A percentile compares a stretch with the other conserved stretches of the same genome.
phyloP scores from a whole-genome alignment of 2,329 filamentous ascomycete species.

The Colletotrichum sp. region DNA sequence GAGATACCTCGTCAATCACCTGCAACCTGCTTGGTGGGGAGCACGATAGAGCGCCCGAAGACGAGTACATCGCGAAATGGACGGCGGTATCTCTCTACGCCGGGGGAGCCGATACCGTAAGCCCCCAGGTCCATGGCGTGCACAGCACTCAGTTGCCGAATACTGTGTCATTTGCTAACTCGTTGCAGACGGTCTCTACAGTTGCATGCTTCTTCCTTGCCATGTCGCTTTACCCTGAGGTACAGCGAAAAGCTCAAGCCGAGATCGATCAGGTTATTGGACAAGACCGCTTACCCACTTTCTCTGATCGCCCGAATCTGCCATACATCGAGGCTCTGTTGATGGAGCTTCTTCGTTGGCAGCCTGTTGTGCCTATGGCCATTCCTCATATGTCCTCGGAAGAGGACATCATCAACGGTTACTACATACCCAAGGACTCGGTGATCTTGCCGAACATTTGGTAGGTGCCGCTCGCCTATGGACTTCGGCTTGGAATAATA shows the following conservation, averaged over 20 bases:
- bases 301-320: conserved; percentile 51
- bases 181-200: conserved; percentile 31
- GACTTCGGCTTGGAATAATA: too few species aligned
- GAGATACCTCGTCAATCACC: neutral
- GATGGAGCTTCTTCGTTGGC: conserved; percentile 62
- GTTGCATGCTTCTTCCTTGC: conserved; percentile 49
- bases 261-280: conserved; percentile 60
- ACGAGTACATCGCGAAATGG: neutral
- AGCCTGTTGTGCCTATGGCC: conserved; percentile 53
- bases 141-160: conserved; percentile 21
- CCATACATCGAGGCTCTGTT: conserved; percentile 59
- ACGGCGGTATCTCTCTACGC: conserved; percentile 11
- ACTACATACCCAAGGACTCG: conserved; percentile 2
- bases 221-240: conserved; percentile 51
- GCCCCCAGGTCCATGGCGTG: accelerated
- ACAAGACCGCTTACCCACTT: conserved; percentile 48
- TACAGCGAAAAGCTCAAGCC: conserved; percentile 49
- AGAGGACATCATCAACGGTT: neutral
- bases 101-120: conserved; percentile 19
- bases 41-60: neutral
- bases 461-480: neutral
- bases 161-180: accelerated
- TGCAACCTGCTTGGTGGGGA: neutral
- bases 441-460: conserved; percentile 30
- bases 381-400: conserved; percentile 40